A percentile compares a stretch with the other conserved stretches of the same genome.
phyloP scores from a whole-genome alignment of 1,284 basidiomycete species.

The Pseudomicrostroma phylloplanum region DNA sequence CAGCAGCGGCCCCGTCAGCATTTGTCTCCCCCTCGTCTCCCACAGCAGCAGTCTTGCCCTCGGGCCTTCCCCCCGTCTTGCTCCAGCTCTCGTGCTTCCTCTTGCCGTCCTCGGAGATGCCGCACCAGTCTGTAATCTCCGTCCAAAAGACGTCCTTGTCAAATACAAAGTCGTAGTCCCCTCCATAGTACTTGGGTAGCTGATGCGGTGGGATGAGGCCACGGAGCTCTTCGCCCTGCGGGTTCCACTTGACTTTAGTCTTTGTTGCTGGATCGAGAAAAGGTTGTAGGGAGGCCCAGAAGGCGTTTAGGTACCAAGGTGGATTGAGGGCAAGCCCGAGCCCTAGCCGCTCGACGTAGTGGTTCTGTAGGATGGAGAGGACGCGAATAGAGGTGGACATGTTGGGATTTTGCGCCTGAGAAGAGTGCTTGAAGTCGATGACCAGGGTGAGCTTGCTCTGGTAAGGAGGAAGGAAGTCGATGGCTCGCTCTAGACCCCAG shows the following conservation, averaged over 20 bases:
- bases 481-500: slow-evolving; percentile 42
- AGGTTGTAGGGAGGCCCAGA: slow-evolving; percentile 74
- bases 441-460: slow-evolving; percentile 39
- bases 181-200: slow-evolving; percentile 69
- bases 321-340: slow-evolving; percentile 78
- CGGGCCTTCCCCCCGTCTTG: not conserved
- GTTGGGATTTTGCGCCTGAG: slow-evolving; percentile 30
- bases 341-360: slow-evolving; percentile 83
- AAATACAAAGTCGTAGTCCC: slow-evolving; percentile 71
- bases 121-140: slow-evolving; percentile 20
- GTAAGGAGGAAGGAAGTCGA: slow-evolving; percentile 39
- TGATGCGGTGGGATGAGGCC: slow-evolving; percentile 70
- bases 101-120: slow-evolving; percentile 9
- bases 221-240: slow-evolving; percentile 58
- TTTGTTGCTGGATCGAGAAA: slow-evolving; percentile 84
- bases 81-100: slow-evolving; percentile 4
- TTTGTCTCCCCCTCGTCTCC: too few species aligned
- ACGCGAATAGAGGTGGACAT: slow-evolving; percentile 54
- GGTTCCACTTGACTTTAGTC: slow-evolving; percentile 81
- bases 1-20: too few species aligned
- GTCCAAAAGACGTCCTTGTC: slow-evolving; percentile 59
- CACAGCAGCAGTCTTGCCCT: too few species aligned
- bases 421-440: slow-evolving; percentile 38
- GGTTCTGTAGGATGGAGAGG: slow-evolving; percentile 75
- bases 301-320: slow-evolving; percentile 53